Evolutionary conservation across 306 rosid genomes (phyloP).

Genomic region (Dicorynia guianensis): DNA sequence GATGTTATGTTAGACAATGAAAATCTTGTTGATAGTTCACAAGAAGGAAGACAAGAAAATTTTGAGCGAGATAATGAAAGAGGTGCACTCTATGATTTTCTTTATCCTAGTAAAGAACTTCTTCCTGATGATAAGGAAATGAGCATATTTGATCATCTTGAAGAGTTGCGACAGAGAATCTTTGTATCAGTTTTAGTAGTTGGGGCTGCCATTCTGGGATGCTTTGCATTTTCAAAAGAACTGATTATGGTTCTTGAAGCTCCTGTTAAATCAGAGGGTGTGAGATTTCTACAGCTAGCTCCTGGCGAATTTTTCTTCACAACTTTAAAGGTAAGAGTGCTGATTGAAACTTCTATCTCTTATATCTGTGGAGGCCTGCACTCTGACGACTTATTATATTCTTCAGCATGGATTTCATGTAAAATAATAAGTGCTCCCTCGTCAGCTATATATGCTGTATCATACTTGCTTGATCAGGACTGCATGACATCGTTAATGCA

Average conservation of each 20-base stretch:
- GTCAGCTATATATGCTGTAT: not conserved
- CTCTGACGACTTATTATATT: constrained; percentile 20
- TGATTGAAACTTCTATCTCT: not conserved
- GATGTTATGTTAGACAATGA: constrained; percentile 30
- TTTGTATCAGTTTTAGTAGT: constrained; percentile 82
- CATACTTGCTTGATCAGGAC: constrained; percentile 31
- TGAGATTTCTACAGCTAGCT: constrained; percentile 90
- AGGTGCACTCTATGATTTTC: constrained; percentile 66
- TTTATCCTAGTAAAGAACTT: constrained; percentile 87
- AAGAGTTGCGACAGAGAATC: constrained; percentile 94
- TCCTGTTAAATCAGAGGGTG: constrained; percentile 91
- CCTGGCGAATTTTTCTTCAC: constrained; percentile 99
- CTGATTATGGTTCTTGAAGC: constrained; percentile 78
- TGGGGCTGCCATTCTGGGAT: constrained; percentile 81
- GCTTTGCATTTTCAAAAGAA: constrained; percentile 91
- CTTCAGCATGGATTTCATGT: constrained; percentile 12
- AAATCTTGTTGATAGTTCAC: constrained; percentile 47
- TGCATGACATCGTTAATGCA: constrained; percentile 11
- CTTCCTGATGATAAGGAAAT: constrained; percentile 97
- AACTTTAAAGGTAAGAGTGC: constrained; percentile 71
- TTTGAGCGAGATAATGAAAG: constrained; percentile 49
- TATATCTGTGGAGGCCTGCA: constrained; percentile 5
- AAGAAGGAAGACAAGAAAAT: constrained; percentile 51
- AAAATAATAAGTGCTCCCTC: constrained; percentile 19
- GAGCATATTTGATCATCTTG: constrained; percentile 95